Conservation (phyloP, 208 protist species). For the Borovskyia barvae region DNA sequence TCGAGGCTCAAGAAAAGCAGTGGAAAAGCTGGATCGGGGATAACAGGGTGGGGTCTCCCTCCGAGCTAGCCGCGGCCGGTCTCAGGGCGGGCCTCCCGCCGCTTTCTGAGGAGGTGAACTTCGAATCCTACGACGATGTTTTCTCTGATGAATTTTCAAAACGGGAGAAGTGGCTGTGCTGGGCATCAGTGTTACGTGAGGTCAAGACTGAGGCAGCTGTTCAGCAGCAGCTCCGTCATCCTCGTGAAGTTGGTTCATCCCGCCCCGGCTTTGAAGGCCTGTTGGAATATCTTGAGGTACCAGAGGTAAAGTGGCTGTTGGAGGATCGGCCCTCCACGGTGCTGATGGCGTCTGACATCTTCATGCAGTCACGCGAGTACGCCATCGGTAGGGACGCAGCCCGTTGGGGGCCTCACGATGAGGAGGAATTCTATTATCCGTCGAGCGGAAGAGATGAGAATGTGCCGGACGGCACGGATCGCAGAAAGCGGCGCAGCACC, state of each 20-base stretch:
- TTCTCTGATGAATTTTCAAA: neutral
- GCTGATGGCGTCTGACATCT: slow-evolving; percentile 11
- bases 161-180: slow-evolving; percentile 7
- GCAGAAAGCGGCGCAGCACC: neutral
- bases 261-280: slow-evolving; percentile 2
- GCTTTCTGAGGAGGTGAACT: neutral
- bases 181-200: slow-evolving; percentile 7
- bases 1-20: slow-evolving; percentile 1
- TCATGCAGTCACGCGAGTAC: slow-evolving; percentile 10
- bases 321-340: slow-evolving; percentile 6
- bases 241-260: neutral
- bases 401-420: no score
- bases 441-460: no score
- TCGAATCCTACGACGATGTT: neutral
- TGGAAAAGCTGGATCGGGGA: neutral
- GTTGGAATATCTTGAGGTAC: slow-evolving; percentile 5
- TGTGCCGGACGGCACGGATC: neutral
- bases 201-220: slow-evolving; percentile 12
- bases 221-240: slow-evolving; percentile 5
- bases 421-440: no score
- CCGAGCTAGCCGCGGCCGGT: neutral
- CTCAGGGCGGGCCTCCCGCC: no score
- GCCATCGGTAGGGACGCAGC: neutral
- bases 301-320: slow-evolving; percentile 19
- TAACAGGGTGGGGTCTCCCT: neutral